phyloP scores from a whole-genome alignment of 352 stramenopile genomes.

The Phytophthora pluvialis region DNA sequence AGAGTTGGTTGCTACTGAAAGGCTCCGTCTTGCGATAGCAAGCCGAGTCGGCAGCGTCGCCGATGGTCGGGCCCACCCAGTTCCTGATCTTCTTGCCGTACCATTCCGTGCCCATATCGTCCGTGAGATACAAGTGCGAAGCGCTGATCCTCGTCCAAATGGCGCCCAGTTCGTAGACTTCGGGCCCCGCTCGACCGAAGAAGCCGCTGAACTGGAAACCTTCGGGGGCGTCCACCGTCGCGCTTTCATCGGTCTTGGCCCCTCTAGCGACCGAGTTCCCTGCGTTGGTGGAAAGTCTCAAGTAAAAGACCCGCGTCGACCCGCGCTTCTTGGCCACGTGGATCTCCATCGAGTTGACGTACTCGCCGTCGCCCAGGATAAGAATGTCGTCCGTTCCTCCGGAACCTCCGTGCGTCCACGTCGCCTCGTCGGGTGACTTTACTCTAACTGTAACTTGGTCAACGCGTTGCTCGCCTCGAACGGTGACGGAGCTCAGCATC shows the following conservation, averaged over 20 bases:
- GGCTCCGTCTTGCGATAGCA: constrained; percentile 33
- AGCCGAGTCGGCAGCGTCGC: constrained; percentile 13
- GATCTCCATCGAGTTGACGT: constrained; percentile 30
- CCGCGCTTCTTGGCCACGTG: constrained; percentile 21
- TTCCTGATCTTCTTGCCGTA: constrained; percentile 36
- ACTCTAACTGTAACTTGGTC: constrained; percentile 30
- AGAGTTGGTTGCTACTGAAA: constrained; percentile 33
- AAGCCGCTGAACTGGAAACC: constrained; percentile 29
- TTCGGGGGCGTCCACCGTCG: constrained; percentile 13
- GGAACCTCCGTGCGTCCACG: constrained; percentile 26
- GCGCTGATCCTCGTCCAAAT: constrained; percentile 30
- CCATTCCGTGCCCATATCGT: constrained; percentile 31
- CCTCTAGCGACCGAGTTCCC: constrained; percentile 22
- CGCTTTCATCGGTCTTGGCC: constrained; percentile 18
- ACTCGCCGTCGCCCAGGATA: constrained; percentile 11
- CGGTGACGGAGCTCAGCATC: constrained; percentile 26
- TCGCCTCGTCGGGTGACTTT: constrained; percentile 13
- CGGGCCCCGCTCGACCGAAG: constrained; percentile 20
- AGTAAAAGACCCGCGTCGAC: constrained; percentile 21
- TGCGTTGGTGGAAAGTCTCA: constrained; percentile 20
- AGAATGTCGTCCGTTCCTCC: constrained; percentile 29
- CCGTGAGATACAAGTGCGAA: constrained; percentile 24
- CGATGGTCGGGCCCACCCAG: constrained; percentile 44
- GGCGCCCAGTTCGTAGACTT: constrained; percentile 21
- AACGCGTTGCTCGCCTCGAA: constrained; percentile 26